phyloP scores from a whole-genome alignment of 768 basidiomycete genomes.

The Trametes maxima region DNA sequence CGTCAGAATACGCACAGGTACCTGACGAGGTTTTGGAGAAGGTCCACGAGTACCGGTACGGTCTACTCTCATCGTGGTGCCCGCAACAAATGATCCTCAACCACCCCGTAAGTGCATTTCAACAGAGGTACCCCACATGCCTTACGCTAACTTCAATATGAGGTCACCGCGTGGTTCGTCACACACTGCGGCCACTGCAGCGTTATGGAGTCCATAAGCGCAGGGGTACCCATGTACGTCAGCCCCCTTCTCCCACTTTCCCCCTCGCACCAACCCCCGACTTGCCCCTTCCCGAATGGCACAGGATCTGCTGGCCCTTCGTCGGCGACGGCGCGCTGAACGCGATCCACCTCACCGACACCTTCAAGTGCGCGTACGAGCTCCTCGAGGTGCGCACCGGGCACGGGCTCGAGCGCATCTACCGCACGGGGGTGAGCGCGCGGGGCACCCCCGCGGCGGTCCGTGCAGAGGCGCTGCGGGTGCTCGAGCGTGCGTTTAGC shows the following conservation, averaged over 20 bases:
- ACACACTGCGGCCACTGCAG: constrained; percentile 23
- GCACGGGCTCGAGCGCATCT: constrained; percentile 20
- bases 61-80: constrained; percentile 25
- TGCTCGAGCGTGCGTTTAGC: constrained; percentile 23
- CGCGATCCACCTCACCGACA: constrained; percentile 25
- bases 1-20: constrained; percentile 8
- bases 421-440: constrained; percentile 20
- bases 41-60: constrained; percentile 18
- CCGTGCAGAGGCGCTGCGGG: constrained; percentile 14
- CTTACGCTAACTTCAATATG: too few species aligned
- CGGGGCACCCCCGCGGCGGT: constrained; percentile 19
- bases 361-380: constrained; percentile 31
- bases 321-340: constrained; percentile 29
- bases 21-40: constrained; percentile 16
- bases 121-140: too few species aligned
- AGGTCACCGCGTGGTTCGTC: constrained; percentile 23
- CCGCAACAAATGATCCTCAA: constrained; percentile 28
- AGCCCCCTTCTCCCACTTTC: neutral
- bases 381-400: constrained; percentile 29
- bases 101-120: constrained; percentile 16
- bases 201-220: constrained; percentile 23
- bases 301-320: constrained; percentile 34
- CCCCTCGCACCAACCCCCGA: neutral
- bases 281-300: neutral
- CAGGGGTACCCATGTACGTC: constrained; percentile 27